Percentiles rank a stretch among this genome's conserved stretches.
Evolutionary conservation across 805 yeast species (phyloP).

Genomic region (Saturnispora ahearnii): DNA sequence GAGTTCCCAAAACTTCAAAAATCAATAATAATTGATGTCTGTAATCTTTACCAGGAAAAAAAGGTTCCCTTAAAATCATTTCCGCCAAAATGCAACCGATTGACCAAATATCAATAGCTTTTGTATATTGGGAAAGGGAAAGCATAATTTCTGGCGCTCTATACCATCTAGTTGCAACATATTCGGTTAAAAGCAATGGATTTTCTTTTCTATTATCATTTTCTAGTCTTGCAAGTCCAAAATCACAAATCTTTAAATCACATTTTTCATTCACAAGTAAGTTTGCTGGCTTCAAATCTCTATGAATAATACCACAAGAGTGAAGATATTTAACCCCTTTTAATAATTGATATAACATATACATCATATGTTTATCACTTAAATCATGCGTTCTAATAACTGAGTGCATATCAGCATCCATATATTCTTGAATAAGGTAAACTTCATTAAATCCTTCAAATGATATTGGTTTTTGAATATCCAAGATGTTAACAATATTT

Average conservation of each 20-base stretch:
- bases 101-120: conserved; percentile 75
- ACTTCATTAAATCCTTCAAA: conserved; percentile 61
- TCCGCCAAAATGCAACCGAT: conserved; percentile 75
- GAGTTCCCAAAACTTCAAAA: conserved; percentile 64
- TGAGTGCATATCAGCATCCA: conserved; percentile 67
- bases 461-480: conserved; percentile 54
- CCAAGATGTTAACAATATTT: conserved; percentile 58
- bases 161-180: conserved; percentile 81
- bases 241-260: conserved; percentile 70
- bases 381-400: conserved; percentile 49
- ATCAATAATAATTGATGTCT: conserved; percentile 59
- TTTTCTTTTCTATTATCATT: conserved; percentile 29
- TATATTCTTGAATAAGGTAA: conserved; percentile 64
- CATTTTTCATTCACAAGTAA: conserved; percentile 59
- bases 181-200: conserved; percentile 52
- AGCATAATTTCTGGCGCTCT: conserved; percentile 81
- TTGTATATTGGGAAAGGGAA: conserved; percentile 60
- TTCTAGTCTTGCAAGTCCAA: conserved; percentile 60
- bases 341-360: conserved; percentile 59
- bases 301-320: conserved; percentile 62
- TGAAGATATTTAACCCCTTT: conserved; percentile 66
- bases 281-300: conserved; percentile 73
- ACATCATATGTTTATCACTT: conserved; percentile 60
- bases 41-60: conserved; percentile 72
- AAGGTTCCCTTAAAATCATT: conserved; percentile 49